Conservation (phyloP, 495 filamentous ascomycete species). For the Xylaria cubensis region DNA sequence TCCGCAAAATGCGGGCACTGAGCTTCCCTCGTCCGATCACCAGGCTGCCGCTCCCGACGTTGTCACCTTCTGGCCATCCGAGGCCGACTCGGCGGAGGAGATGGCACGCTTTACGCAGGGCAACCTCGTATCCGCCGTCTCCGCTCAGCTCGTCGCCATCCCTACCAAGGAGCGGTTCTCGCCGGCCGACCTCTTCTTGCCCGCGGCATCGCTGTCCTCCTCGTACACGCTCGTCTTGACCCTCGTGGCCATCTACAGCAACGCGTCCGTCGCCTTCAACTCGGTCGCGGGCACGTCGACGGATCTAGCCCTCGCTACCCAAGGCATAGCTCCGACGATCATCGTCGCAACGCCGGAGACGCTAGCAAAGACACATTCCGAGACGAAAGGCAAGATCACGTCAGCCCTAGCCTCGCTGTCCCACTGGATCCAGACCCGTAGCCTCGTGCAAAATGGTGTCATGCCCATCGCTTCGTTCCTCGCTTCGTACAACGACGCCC, state of each 20-base stretch:
- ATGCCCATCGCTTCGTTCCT: constrained; percentile 73
- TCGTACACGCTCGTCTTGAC: constrained; percentile 82
- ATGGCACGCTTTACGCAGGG: constrained; percentile 77
- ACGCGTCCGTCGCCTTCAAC: constrained; percentile 86
- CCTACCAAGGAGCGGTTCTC: constrained; percentile 75
- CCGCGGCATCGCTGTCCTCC: constrained; percentile 79
- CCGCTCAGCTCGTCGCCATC: constrained; percentile 75
- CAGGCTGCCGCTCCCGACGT: constrained; percentile 58
- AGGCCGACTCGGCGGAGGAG: constrained; percentile 60
- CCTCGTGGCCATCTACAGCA: constrained; percentile 80
- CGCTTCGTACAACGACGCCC: constrained; percentile 64
- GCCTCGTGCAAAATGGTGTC: constrained; percentile 69
- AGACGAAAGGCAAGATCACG: constrained; percentile 55
- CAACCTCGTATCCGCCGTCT: constrained; percentile 82
- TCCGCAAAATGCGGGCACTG: constrained; percentile 50
- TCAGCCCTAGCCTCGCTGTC: constrained; percentile 52
- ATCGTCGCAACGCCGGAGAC: constrained; percentile 80
- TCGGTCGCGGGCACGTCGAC: constrained; percentile 76
- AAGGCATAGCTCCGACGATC: constrained; percentile 79
- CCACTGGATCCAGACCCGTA: constrained; percentile 72
- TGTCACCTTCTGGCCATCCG: constrained; percentile 67
- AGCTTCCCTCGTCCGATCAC: constrained; percentile 51
- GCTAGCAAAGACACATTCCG: constrained; percentile 67
- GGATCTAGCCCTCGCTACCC: constrained; percentile 73
- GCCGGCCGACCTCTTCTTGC: constrained; percentile 82